Percentiles rank a stretch among this genome's conserved stretches.
phyloP scores from a whole-genome alignment of 768 basidiomycete genomes.

The Cantharellus anzutake region DNA sequence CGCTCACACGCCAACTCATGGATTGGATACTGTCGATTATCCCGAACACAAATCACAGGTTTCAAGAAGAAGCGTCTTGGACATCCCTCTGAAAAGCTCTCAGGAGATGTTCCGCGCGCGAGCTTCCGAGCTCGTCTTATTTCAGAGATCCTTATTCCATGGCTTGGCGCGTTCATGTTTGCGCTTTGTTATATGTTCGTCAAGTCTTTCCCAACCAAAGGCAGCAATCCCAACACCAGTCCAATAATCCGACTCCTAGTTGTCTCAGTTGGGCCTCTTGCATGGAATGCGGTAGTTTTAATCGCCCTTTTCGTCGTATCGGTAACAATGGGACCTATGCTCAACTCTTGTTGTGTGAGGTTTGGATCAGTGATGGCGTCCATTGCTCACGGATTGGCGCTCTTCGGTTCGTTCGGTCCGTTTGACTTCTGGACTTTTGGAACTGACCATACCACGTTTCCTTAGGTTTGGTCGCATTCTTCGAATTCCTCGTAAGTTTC shows the following conservation, averaged over 20 bases:
- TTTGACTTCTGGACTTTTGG: not conserved
- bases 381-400: constrained; percentile 65
- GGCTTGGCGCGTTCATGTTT: constrained; percentile 71
- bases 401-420: constrained; percentile 34
- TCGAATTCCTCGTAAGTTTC: constrained; percentile 74
- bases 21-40: constrained; percentile 97
- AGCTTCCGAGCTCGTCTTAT: constrained; percentile 79
- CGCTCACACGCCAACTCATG: constrained; percentile 94
- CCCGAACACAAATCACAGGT: constrained; percentile 96
- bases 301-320: constrained; percentile 79
- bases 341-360: constrained; percentile 62
- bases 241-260: constrained; percentile 87
- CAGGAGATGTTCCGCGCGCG: constrained; percentile 85
- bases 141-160: constrained; percentile 72
- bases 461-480: constrained; percentile 58
- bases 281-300: constrained; percentile 83
- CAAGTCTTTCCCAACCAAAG: constrained; percentile 59
- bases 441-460: not conserved
- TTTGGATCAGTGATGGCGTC: constrained; percentile 90
- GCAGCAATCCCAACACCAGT: constrained; percentile 49
- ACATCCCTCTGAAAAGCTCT: constrained; percentile 91
- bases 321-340: constrained; percentile 81
- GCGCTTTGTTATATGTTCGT: constrained; percentile 76
- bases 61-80: constrained; percentile 98
- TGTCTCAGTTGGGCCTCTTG: constrained; percentile 84